Percentiles rank a stretch among this genome's conserved stretches.
These are phyloP conservation scores for Ceratocystis colombiana DNA, from an alignment of 2,329 filamentous ascomycete species.

Conservation along the genomic window DNA sequence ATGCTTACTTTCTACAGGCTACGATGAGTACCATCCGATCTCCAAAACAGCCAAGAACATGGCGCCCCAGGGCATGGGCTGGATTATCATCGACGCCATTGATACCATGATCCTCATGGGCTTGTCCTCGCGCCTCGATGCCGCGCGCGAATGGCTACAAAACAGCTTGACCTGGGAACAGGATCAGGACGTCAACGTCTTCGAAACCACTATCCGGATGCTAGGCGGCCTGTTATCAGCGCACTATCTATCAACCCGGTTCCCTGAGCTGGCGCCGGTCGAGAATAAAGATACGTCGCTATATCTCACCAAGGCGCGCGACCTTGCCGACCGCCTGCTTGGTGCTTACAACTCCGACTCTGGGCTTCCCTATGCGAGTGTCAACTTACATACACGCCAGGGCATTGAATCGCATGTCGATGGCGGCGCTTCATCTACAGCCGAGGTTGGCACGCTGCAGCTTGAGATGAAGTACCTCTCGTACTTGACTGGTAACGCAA, in stretches of 20 bases:
- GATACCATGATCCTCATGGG: constrained; percentile 99
- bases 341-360: constrained; percentile 80
- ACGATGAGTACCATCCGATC: constrained; percentile 78
- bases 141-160: constrained; percentile 82
- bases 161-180: constrained; percentile 76
- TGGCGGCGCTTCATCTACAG: constrained; percentile 80
- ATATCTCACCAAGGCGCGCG: constrained; percentile 90
- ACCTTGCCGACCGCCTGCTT: constrained; percentile 77
- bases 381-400: constrained; percentile 68
- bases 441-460: constrained; percentile 84
- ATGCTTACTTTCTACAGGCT: constrained; percentile 41
- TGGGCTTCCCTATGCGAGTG: constrained; percentile 80
- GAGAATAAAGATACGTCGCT: constrained; percentile 66
- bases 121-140: constrained; percentile 69
- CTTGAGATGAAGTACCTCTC: constrained; percentile 96
- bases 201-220: constrained; percentile 97
- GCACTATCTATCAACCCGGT: constrained; percentile 82
- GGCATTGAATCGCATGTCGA: constrained; percentile 76
- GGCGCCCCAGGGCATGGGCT: constrained; percentile 80
- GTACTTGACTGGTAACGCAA: constrained; percentile 81
- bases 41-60: constrained; percentile 72
- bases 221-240: constrained; percentile 84
- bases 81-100: constrained; percentile 94
- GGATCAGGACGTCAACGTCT: constrained; percentile 91
- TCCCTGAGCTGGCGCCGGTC: constrained; percentile 67